Evolutionary conservation across 2,329 filamentous ascomycete species (phyloP), one percentile per base, ranked within the genome.

Genomic region (Cercospora janseana): DNA sequence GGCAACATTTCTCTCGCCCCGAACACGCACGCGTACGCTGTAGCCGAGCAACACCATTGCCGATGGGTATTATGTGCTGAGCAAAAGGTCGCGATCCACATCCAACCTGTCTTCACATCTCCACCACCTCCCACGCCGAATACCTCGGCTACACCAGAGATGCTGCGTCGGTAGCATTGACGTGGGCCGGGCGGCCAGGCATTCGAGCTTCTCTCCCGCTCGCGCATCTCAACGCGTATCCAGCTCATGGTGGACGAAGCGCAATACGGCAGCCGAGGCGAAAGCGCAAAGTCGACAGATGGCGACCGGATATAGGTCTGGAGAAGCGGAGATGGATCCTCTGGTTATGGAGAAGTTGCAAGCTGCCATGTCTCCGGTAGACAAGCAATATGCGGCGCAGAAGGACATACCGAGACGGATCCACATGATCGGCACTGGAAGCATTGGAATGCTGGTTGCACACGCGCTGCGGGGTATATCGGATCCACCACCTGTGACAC

Each of bases 361-460:
- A 44, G 24, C 46, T 20, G 41, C 55, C 40, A 51, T 61, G 40
- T 60, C 55, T n/a, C 52, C 61, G 2, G 59, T 59, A 12, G 62
- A 67, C 34, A 51, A 49, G 23, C 65, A 67, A 42, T 65, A 66
- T 48, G 59, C 60, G 12, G 45, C 57, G 2, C 56, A 54, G 16
- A 48, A 42, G 35, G 46, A 60, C 26, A 49, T 65, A 3, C 63
- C 62, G n/a, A 63, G 73, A 52, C 78, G 83, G 26, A 84, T 95
- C 54, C 82, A 93, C 63, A 78, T 96, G 40, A 72, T 95, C 3
- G 91, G 92, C 8, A 66, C 87, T 8, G 91, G 91, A 27, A 94
- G 89, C 64, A 75, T 95, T 9, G 91, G 90, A 10, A 82, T 82
- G 34, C 80, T 96, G 20, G 81, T 91, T 56, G 89, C 91, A 20